Evolutionary conservation across 306 rosid species (phyloP), one percentile per base, ranked within the genome.

Genomic region (Pueraria montana): DNA sequence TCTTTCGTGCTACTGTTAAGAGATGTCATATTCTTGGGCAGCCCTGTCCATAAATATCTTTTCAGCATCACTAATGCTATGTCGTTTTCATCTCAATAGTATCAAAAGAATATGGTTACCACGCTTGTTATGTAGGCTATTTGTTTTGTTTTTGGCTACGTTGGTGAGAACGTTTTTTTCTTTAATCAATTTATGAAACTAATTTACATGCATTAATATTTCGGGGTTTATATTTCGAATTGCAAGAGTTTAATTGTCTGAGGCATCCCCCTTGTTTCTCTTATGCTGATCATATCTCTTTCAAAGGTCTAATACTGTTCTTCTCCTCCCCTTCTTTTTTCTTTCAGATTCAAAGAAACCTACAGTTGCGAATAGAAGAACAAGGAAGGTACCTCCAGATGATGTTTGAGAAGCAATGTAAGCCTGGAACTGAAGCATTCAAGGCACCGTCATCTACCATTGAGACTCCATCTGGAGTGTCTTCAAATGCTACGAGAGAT

Each of bases 331-430:
- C 40, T 72, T 32, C 9, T 77, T 42, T 64, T 76, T 5, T 65
- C 26, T 61, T 30, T 74, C 58, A 93, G 97, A 93, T 93, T 69
- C 97, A 93, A 89, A 88, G 97, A 82, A 93, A 86, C 84, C 87
- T 93, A 55, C 97, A 93, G 79, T 52, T 93, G 83, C 87, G 97
- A 65, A 91, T 93, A 67, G 97, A 93, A 90, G 97, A 93, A 85
- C 97, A 91, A 80, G 97, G 97, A 62, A 86, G 88, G 88, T 86
- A 70, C 80, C 94, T 93, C 79, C 97, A 93, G 49, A 93, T 87
- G 92, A 91, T 93, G 90, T 91, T 93, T 77, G 95, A 93, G 83
- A 89, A 92, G 87, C 97, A 92, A 77, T 63, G 75, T 42, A 81
- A 84, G 74, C 48, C 87, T 40, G 82, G 78, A 62, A 77, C 1